These are phyloP conservation scores for Phytomonas francai DNA, from an alignment of 208 protist genomes.

Conservation along the genomic window DNA sequence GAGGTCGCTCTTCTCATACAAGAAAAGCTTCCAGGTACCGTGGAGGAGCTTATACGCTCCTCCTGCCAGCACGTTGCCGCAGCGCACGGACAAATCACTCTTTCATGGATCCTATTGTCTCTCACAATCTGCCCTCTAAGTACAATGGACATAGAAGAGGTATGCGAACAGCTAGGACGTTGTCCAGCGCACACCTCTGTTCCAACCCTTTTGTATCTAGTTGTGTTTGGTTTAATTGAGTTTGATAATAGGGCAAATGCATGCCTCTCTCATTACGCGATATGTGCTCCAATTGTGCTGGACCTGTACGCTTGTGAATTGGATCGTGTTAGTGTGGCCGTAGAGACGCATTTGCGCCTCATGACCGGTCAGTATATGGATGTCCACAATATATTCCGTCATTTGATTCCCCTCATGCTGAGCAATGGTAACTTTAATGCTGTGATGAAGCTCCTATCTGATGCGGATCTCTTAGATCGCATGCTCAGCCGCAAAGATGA, in stretches of 20 bases:
- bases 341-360: conserved; percentile 74
- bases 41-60: conserved; percentile 31
- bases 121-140: conserved; percentile 46
- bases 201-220: conserved; percentile 51
- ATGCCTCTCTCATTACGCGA: conserved; percentile 28
- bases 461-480: conserved; percentile 47
- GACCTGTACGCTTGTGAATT: conserved; percentile 34
- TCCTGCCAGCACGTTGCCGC: conserved; percentile 33
- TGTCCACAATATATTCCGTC: conserved; percentile 44
- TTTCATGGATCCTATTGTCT: conserved; percentile 47
- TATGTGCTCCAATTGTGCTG: conserved; percentile 29
- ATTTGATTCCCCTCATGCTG: conserved; percentile 57
- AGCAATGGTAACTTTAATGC: conserved; percentile 59
- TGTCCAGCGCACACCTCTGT: conserved; percentile 55
- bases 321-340: conserved; percentile 52
- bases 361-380: conserved; percentile 63
- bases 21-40: conserved; percentile 37
- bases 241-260: conserved; percentile 39
- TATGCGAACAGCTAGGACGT: conserved; percentile 70
- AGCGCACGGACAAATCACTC: conserved; percentile 32
- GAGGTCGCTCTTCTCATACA: conserved; percentile 40
- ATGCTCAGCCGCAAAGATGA: conserved; percentile 24
- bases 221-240: conserved; percentile 45
- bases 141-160: conserved; percentile 55
- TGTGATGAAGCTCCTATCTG: conserved; percentile 31